phyloP scores from a whole-genome alignment of 2,329 filamentous ascomycete genomes.

The Clarireedia homoeocarpa region DNA sequence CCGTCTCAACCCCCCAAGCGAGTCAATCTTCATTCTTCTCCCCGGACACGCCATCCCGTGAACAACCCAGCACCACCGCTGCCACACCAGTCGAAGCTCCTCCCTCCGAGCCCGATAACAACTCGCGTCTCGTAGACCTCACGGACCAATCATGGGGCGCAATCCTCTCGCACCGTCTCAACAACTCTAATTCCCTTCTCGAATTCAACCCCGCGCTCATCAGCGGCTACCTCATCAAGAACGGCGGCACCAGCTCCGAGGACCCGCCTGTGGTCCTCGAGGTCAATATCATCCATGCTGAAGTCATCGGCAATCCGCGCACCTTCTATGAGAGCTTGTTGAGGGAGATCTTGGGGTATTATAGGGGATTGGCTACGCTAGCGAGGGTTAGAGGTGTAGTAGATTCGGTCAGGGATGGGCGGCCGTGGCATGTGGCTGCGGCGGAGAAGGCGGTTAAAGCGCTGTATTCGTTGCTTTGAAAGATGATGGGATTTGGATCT shows the following conservation, averaged over 20 bases:
- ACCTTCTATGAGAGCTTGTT: slow-evolving; percentile 52
- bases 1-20: slow-evolving; percentile 57
- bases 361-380: slow-evolving; percentile 59
- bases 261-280: slow-evolving; percentile 55
- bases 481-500: neutral
- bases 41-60: slow-evolving; percentile 38
- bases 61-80: slow-evolving; percentile 20
- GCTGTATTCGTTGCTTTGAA: slow-evolving; percentile 54
- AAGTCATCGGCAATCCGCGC: slow-evolving; percentile 31
- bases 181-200: slow-evolving; percentile 47
- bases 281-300: slow-evolving; percentile 53
- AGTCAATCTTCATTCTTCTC: slow-evolving; percentile 44
- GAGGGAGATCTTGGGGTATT: slow-evolving; percentile 63
- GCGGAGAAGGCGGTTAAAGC: slow-evolving; percentile 61
- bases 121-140: slow-evolving; percentile 62
- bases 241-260: slow-evolving; percentile 45
- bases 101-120: slow-evolving; percentile 45
- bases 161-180: slow-evolving; percentile 58
- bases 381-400: slow-evolving; percentile 58
- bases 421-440: slow-evolving; percentile 71
- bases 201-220: slow-evolving; percentile 50
- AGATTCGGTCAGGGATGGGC: slow-evolving; percentile 49
- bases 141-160: slow-evolving; percentile 73
- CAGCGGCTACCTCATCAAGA: slow-evolving; percentile 60
- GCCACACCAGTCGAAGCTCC: slow-evolving; percentile 34